Evolutionary conservation across 2,329 filamentous ascomycete species (phyloP), one percentile per base, ranked within the genome.

Genomic region (Diaporthe longicolla): DNA sequence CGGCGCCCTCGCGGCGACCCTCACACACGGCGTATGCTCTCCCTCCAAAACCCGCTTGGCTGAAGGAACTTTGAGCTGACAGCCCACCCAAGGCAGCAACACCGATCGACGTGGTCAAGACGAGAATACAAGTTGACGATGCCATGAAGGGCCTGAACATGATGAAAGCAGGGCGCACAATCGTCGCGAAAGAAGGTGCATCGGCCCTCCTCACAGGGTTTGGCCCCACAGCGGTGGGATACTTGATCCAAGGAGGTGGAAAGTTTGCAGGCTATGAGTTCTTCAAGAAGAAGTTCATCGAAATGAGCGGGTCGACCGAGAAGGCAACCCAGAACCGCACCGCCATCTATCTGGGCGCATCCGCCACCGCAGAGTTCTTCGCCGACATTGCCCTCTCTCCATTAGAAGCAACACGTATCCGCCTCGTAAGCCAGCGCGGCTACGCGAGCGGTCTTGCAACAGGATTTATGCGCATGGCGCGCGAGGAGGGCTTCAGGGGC

Each of bases 241-340:
- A 97, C 86, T 93, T 97, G 85, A 92, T 97, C 74, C 94, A 97
- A 86, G 94, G 94, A 82, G 94, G 94, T 79, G 93, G 93, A 89
- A 97, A 97, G 87, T 97, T 97, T 85, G 93, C 94, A 80, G 94
- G 94, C 80, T 97, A 97, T 86, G 94, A 97, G 86, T 94, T 95
- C 89, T 97, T 97, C 93, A 97, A 97, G 90, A 93, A 96, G 86
- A 91, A 93, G 84, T 92, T 90, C 83, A 95, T 97, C 84, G 90
- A 92, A 83, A 79, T 90, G 74, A 85, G 93, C 75, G 94, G 87
- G 58, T 86, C 86, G 0, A 84, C 84, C 43, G 85, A 87, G 37
- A 81, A 79, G 74, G 87, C 87, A 52, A 84, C 85, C 26, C 76
- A 80, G 17, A 80, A 82, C 75, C 85, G 87, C 76, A 89, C 87